A percentile compares a stretch with the other conserved stretches of the same genome.
Conservation (phyloP, 768 basidiomycete genomes). For the Psilocybe cubensis region DNA sequence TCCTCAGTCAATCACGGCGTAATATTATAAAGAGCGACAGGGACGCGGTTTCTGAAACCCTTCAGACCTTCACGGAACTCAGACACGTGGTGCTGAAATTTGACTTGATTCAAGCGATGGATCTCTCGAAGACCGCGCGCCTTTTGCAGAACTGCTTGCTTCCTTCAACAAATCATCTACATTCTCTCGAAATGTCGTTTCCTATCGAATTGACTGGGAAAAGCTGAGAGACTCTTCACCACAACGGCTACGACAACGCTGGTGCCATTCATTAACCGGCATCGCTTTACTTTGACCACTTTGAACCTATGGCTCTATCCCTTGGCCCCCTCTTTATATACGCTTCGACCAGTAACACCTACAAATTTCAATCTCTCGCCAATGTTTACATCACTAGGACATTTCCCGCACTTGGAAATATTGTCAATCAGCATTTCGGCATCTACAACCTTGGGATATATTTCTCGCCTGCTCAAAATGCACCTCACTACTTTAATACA, state of each 20-base stretch:
- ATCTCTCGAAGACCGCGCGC: not conserved
- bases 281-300: not conserved
- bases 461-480: not conserved
- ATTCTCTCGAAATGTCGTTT: not conserved
- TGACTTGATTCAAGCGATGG: too few relatives aligned
- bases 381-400: not conserved
- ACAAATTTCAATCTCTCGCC: not conserved
- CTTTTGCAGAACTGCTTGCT: not conserved
- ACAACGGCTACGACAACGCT: not conserved
- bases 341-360: not conserved
- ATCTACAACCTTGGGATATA: not conserved
- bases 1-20: not conserved
- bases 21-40: not conserved
- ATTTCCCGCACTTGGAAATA: not conserved
- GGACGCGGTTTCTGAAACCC: not conserved
- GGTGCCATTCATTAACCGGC: not conserved
- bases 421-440: not conserved
- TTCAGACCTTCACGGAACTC: not conserved
- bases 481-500: not conserved
- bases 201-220: not conserved
- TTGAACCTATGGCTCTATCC: not conserved
- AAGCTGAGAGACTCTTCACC: not conserved
- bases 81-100: not conserved
- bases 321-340: not conserved
- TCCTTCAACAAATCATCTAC: not conserved